phyloP scores from a whole-genome alignment of 2,329 filamentous ascomycete genomes.

The Aspergillus fumigatus region DNA sequence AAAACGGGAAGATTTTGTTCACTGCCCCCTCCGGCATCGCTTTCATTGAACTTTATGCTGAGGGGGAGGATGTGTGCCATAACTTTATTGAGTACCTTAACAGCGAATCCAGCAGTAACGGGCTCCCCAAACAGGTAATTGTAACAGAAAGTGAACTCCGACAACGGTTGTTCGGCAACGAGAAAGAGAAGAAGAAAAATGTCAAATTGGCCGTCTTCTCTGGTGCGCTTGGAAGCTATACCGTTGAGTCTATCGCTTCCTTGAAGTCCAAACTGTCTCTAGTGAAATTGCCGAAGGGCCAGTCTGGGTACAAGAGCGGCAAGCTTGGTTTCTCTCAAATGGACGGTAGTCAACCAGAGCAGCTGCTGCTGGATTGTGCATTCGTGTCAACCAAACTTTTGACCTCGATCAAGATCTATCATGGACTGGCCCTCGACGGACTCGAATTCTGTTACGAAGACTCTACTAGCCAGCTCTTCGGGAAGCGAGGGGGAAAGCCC shows the following conservation, averaged over 20 bases:
- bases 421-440: constrained; percentile 73
- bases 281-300: constrained; percentile 70
- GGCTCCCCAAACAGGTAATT: constrained; percentile 65
- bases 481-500: constrained; percentile 67
- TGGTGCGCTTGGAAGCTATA: constrained; percentile 66
- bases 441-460: constrained; percentile 94
- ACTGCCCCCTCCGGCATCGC: constrained; percentile 78
- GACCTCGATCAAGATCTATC: constrained; percentile 69
- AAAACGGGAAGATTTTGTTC: constrained; percentile 68
- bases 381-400: constrained; percentile 67
- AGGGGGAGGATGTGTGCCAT: constrained; percentile 76
- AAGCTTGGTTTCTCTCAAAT: constrained; percentile 69
- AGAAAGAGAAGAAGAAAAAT: constrained; percentile 63
- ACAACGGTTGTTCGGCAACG: constrained; percentile 60
- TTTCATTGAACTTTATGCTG: constrained; percentile 75
- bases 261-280: constrained; percentile 68
- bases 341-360: constrained; percentile 64
- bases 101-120: constrained; percentile 52
- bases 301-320: constrained; percentile 70
- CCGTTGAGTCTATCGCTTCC: constrained; percentile 69
- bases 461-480: constrained; percentile 76
- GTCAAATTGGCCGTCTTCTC: constrained; percentile 72
- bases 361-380: constrained; percentile 70
- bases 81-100: constrained; percentile 76
- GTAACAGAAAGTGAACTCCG: constrained; percentile 73